Base-by-base conservation (phyloP, 345 rosid species). In the Eucalyptus leucophloia region DNA sequence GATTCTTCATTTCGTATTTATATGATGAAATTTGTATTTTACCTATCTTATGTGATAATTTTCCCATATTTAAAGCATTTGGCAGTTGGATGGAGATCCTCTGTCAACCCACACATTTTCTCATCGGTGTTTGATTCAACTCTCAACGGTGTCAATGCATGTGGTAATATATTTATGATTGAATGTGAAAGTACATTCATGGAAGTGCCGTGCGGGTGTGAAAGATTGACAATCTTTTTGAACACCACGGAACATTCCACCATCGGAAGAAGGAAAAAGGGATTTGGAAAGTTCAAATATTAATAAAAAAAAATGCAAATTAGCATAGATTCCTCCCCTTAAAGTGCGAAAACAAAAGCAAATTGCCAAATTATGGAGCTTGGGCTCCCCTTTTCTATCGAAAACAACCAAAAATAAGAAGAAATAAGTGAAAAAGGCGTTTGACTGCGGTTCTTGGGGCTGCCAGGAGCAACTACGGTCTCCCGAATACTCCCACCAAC, bases 171-270 rank as follows among this genome's bases (percentile, higher is more conserved):
- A 67, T n/a, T 32, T 32, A 32, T 9, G 19, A 32, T 67, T 67
- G 21, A 67, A 67, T 67, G 80, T 67, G 80, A 32, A 16, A 16
- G 12, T 3, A 32, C 21, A 67, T 16, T 67, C 23, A n/a, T 16
- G 23, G 12, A 67, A 8, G 40, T 4, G n/a, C 1, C 9, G 2
- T 32, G 80, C 4, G 0, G 0, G 80, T 1, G 11, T 32, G 21
- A 67, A 65, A 32, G 77, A 4, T 1, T 17, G 40, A n/a, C 23
- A 2, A n/a, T 6, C 10, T 65, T 65, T 67, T 67, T 17, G 3
- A 65, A 7, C 10, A 65, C 9, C 18, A 13, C 0, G 24, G 0
- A 32, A 5, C 42, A 69, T 17, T 69, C 24, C 42, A 32, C 5
- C 12, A 0, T 32, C 2, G 3, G 24, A 17, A 7, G 42, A 32